These are phyloP conservation scores for Tricholoma hemisulphureum DNA, from an alignment of 768 basidiomycete species.

Conservation along the genomic window DNA sequence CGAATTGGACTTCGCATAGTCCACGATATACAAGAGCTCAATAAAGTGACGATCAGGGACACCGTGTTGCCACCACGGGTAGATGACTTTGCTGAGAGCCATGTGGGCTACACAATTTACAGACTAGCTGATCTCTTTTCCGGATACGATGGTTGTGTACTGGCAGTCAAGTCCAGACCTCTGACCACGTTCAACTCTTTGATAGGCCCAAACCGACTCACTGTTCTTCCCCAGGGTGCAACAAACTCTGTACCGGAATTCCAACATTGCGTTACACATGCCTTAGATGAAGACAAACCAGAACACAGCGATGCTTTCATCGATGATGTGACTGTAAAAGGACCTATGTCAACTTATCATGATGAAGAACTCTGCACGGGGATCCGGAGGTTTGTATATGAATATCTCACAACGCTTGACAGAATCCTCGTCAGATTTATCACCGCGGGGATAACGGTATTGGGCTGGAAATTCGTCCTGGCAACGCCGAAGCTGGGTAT, in stretches of 20 bases:
- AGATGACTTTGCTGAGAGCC: not conserved
- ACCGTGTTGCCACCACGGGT: not conserved
- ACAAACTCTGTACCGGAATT: constrained; percentile 36
- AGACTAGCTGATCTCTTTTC: not conserved
- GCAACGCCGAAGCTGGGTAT: constrained; percentile 21
- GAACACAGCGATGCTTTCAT: constrained; percentile 15
- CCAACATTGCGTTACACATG: constrained; percentile 19
- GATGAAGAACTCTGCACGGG: constrained; percentile 13
- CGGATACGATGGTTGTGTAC: not conserved
- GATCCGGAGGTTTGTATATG: constrained; percentile 29
- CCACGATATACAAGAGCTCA: constrained; percentile 1
- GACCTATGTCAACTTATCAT: constrained; percentile 15
- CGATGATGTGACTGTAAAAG: constrained; percentile 18
- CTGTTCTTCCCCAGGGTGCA: constrained; percentile 30
- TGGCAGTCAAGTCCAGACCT: not conserved
- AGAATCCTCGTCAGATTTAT: constrained; percentile 19
- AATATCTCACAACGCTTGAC: constrained; percentile 22
- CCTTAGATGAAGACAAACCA: constrained; percentile 12
- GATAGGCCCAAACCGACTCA: constrained; percentile 19
- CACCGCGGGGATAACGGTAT: constrained; percentile 30
- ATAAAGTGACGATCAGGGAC: constrained; percentile 15
- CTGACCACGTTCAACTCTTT: constrained; percentile 32
- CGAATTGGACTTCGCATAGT: constrained; percentile 29
- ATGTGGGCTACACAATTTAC: not conserved
- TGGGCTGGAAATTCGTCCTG: constrained; percentile 27